Base-by-base conservation (phyloP, 2,329 filamentous ascomycete species). In the Alternaria sp. region DNA sequence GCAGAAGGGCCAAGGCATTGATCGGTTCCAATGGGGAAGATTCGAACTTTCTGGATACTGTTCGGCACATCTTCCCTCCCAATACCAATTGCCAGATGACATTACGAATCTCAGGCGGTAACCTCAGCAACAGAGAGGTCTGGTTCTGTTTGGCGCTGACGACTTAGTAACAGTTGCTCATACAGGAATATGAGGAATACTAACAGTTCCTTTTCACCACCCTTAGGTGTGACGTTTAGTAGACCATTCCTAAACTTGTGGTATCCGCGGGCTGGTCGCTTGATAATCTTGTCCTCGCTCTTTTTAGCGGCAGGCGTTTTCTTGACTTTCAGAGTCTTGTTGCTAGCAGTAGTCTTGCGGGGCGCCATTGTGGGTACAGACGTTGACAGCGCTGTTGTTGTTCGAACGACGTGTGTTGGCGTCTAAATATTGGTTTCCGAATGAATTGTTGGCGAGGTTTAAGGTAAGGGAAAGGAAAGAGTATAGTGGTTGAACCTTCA, bases 31-130 rank as follows among this genome's bases (percentile, higher is more conserved):
- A 5, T 9, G 6, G 4, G 13, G 13, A 10, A 41, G 28, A 7
- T 1, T 3, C 1, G 17, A 45, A 9, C 2, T 3, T 8, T 5
- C 14, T 2, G 10, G 9, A 5, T 2, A 34, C 10, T 5, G 14
- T 2, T 5, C 37, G 17, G 50, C 56, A 61, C 3, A 45, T 11
- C 17, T 34, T 61, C 3, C 56, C 53, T 0, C 64, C 66, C 17
- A 71, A 53, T 1, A 41, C 62, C 17, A 59, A 40, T 26, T 57
- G 33, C 65, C 65, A 71, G 33, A 69, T 62, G 1, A 6, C 1
- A 8, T 60, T 65, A 4, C 65, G 54, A 5, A 69, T 60, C 26
- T 69, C 61, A 0, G 64, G 33, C 3, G 66, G 66, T 2, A 69
- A 52, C 10, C 55, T 51, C 9, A 69, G 58, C 5, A 70, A 45